Conservation (phyloP, 306 rosid genomes). For the Castanea mollissima region DNA sequence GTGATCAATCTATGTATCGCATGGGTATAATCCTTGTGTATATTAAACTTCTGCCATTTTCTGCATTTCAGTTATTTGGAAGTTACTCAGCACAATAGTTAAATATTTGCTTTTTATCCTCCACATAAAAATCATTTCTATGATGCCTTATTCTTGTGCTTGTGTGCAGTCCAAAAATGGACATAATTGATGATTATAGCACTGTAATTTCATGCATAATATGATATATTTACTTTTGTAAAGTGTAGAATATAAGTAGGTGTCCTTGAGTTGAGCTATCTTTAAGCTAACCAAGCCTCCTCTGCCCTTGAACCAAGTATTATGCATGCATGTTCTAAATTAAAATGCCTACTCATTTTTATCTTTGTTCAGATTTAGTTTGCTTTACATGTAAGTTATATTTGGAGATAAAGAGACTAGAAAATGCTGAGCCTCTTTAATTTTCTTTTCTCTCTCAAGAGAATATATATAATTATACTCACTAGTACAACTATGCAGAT, state of each 20-base stretch:
- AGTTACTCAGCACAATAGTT: background rate
- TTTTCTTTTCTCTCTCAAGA: background rate
- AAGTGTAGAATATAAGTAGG: background rate
- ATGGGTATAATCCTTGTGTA: too few relatives aligned
- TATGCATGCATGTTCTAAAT: background rate
- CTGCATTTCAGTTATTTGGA: background rate
- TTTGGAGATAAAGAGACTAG: background rate
- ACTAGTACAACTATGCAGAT: constrained; percentile 47
- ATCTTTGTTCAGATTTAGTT: background rate
- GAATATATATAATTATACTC: constrained; percentile 3
- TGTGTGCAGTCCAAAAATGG: background rate
- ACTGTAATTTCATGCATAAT: background rate
- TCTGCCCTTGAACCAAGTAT: background rate
- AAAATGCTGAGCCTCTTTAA: background rate
- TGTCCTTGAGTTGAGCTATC: background rate
- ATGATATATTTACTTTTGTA: background rate
- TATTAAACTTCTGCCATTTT: background rate
- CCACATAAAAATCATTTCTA: background rate
- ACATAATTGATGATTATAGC: too few relatives aligned
- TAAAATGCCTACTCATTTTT: background rate
- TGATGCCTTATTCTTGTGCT: background rate
- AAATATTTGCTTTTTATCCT: background rate
- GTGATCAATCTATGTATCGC: too few relatives aligned
- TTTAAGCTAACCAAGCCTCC: background rate
- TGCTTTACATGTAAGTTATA: background rate